These are phyloP conservation scores for Nicotiana tabacum DNA, from an alignment of 257 asterid species.

Conservation along the genomic window DNA sequence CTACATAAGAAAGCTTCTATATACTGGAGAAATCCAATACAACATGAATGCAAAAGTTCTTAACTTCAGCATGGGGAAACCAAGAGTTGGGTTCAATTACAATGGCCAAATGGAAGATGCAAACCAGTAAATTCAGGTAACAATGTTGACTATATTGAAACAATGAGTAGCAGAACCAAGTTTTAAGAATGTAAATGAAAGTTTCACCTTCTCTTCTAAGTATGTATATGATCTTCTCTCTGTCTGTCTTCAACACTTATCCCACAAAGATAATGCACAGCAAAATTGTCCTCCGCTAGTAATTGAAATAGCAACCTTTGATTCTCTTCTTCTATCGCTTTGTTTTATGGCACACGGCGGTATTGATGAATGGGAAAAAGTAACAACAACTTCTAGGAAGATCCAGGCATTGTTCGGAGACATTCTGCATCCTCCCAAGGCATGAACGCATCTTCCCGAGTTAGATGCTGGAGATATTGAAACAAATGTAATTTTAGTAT, in stretches of 20 bases:
- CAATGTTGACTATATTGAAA: not conserved
- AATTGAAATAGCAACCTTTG: not conserved
- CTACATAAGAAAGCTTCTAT: conserved; percentile 75
- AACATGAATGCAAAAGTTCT: conserved; percentile 86
- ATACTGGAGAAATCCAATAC: conserved; percentile 67
- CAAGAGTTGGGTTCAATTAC: conserved; percentile 69
- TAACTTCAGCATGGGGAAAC: conserved; percentile 97
- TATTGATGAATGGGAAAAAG: not conserved
- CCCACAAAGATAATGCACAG: conserved; percentile 2
- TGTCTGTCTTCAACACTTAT: not conserved
- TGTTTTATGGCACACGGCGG: not conserved
- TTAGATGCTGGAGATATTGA: conserved; percentile 13
- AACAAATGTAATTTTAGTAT: not conserved
- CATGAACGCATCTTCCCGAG: conserved; percentile 20
- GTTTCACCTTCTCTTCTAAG: not conserved
- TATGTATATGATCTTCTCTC: not conserved
- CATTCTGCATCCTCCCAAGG: conserved; percentile 25
- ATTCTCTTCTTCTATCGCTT: conserved; percentile 1
- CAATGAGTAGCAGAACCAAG: conserved; percentile 1
- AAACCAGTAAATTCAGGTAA: conserved; percentile 16
- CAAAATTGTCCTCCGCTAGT: not conserved
- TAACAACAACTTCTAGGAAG: not conserved
- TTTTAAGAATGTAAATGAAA: conserved; percentile 3
- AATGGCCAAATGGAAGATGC: conserved; percentile 46
- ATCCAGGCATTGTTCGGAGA: conserved; percentile 8